phyloP scores from a whole-genome alignment of 1,284 basidiomycete species.

The Agroathelia rolfsii region DNA sequence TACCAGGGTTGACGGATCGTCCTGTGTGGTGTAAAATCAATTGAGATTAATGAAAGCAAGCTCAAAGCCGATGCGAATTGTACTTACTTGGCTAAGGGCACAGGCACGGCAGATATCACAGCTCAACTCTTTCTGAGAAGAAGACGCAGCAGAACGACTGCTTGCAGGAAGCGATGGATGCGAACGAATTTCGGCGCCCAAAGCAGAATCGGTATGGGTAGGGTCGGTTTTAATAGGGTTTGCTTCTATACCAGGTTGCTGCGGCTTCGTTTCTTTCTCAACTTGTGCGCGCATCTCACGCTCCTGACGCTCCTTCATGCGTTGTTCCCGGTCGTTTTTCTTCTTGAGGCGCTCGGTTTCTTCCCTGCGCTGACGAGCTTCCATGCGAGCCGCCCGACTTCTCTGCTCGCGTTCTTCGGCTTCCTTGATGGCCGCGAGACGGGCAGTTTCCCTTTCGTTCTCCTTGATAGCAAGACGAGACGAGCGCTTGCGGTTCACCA shows the following conservation, averaged over 20 bases:
- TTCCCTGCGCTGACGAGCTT: slow-evolving; percentile 56
- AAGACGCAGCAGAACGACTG: slow-evolving; percentile 36
- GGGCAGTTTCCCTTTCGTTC: slow-evolving; percentile 59
- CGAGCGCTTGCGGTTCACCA: slow-evolving; percentile 74
- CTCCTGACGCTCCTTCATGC: slow-evolving; percentile 41
- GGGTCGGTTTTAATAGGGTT: too few relatives aligned
- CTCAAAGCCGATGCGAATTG: background rate
- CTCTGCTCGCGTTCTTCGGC: slow-evolving; percentile 57
- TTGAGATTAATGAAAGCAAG: slow-evolving; percentile 9
- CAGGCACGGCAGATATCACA: slow-evolving; percentile 72
- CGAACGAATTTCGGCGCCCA: too few relatives aligned
- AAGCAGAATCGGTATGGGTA: too few relatives aligned
- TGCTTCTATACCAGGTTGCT: too few relatives aligned
- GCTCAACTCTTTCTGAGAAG: slow-evolving; percentile 64
- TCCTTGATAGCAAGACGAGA: slow-evolving; percentile 74
- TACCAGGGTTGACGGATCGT: too few relatives aligned
- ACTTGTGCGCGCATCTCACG: slow-evolving; percentile 22
- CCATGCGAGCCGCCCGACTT: slow-evolving; percentile 49
- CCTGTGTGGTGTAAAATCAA: slow-evolving; percentile 47
- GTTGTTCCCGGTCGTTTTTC: slow-evolving; percentile 44
- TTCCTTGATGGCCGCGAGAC: slow-evolving; percentile 38
- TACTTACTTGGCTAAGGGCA: slow-evolving; percentile 59
- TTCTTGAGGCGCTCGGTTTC: slow-evolving; percentile 50
- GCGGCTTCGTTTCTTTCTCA: slow-evolving; percentile 17
- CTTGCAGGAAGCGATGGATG: too few relatives aligned